These are phyloP conservation scores for Lunularia cruciata DNA, from an alignment of 225 moss, liverwort and hornwort genomes.

Conservation along the genomic window DNA sequence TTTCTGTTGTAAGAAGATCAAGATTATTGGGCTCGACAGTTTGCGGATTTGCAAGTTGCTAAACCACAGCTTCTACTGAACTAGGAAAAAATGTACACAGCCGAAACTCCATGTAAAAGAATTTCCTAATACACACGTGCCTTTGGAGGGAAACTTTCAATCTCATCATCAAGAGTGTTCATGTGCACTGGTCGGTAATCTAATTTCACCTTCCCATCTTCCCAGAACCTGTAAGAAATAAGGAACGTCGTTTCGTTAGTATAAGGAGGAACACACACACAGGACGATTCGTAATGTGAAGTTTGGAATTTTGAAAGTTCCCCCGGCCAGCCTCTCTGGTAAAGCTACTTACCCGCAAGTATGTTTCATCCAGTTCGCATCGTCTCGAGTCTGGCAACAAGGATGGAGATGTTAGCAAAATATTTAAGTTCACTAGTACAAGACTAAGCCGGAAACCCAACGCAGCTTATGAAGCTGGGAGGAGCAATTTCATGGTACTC, in stretches of 20 bases:
- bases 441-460: too few relatives aligned
- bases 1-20: not conserved
- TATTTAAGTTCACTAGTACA: too few relatives aligned
- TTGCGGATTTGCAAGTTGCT: too few relatives aligned
- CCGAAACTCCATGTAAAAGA: not conserved
- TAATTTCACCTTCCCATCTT: constrained; percentile 73
- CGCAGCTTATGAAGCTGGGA: not conserved
- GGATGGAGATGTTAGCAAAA: not conserved
- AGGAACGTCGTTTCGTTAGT: not conserved
- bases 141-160: constrained; percentile 84
- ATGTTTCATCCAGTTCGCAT: constrained; percentile 94
- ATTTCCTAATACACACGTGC: constrained; percentile 70
- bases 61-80: not conserved
- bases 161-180: constrained; percentile 89
- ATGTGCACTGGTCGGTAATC: constrained; percentile 99
- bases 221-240: constrained; percentile 62
- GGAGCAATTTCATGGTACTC: too few relatives aligned
- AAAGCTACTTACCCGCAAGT: constrained; percentile 52
- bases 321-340: not conserved
- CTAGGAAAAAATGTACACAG: constrained; percentile 5
- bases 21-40: not conserved
- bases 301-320: too few relatives aligned
- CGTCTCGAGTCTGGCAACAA: constrained; percentile 68
- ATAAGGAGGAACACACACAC: too few relatives aligned
- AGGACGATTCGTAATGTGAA: too few relatives aligned